Conservation (phyloP, 306 rosid species). For the Senna siamea region DNA sequence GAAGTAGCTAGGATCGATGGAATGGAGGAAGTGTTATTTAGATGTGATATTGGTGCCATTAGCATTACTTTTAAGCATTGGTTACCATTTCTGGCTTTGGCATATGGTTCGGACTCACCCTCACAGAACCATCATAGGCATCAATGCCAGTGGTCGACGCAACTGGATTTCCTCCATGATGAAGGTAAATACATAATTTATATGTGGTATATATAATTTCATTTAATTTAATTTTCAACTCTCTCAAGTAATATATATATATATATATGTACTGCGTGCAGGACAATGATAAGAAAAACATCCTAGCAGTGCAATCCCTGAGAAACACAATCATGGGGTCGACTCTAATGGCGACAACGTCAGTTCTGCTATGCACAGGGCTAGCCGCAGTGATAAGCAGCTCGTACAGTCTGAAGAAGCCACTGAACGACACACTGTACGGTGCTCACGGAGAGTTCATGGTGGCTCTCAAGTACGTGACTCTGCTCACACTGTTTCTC, state of each 20-base stretch:
- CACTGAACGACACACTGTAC: slow-evolving; percentile 72
- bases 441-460: slow-evolving; percentile 96
- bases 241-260: no score
- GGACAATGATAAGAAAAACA: slow-evolving; percentile 95
- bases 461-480: slow-evolving; percentile 84
- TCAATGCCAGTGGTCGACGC: slow-evolving; percentile 71
- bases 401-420: slow-evolving; percentile 90
- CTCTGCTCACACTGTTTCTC: slow-evolving; percentile 72
- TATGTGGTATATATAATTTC: no score
- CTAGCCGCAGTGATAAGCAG: slow-evolving; percentile 91
- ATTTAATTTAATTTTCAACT: no score
- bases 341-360: slow-evolving; percentile 92
- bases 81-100: slow-evolving; percentile 84
- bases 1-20: slow-evolving; percentile 37
- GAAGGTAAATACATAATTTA: no score
- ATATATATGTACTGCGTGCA: slow-evolving; percentile 34
- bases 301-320: slow-evolving; percentile 82
- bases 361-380: slow-evolving; percentile 74
- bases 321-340: slow-evolving; percentile 92
- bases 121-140: slow-evolving; percentile 75
- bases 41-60: slow-evolving; percentile 81
- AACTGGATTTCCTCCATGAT: slow-evolving; percentile 82
- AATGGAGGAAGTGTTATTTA: slow-evolving; percentile 84
- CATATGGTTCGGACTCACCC: slow-evolving; percentile 75
- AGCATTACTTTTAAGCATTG: slow-evolving; percentile 53